Evolutionary conservation across 129 eudicot species (phyloP).

Genomic region (Kitagawia praeruptora): DNA sequence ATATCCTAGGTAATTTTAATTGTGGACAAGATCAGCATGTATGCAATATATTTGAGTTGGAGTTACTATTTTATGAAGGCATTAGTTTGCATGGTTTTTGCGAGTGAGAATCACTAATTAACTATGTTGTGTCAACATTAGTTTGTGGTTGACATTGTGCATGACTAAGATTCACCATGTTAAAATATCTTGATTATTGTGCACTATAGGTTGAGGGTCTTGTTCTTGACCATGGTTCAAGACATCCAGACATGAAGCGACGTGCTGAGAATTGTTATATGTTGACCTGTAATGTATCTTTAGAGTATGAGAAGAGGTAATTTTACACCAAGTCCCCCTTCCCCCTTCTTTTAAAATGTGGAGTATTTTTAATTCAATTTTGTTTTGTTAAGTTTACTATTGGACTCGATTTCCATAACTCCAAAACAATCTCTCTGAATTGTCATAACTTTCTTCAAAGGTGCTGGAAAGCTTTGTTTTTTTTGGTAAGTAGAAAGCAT

Average conservation of each 20-base stretch:
- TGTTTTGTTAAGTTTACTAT: neutral
- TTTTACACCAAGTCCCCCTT: neutral
- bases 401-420: neutral
- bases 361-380: neutral
- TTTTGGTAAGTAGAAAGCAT: neutral
- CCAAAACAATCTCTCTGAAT: neutral
- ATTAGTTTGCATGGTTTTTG: neutral
- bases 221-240: conserved; percentile 98
- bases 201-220: conserved; percentile 79
- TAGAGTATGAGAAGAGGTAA: conserved; percentile 98
- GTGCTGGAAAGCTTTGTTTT: neutral
- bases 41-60: neutral
- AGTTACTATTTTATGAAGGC: neutral
- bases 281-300: conserved; percentile 79
- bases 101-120: neutral
- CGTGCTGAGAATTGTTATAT: conserved; percentile 96
- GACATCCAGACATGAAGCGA: conserved; percentile 98
- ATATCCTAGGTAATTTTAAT: neutral
- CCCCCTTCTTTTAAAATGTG: neutral
- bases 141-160: neutral
- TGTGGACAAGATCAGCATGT: neutral
- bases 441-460: neutral
- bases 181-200: conserved; percentile 2
- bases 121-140: neutral
- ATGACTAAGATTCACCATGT: neutral